Conservation (phyloP, 2,329 filamentous ascomycete genomes). For the Fusarium abutilonis region DNA sequence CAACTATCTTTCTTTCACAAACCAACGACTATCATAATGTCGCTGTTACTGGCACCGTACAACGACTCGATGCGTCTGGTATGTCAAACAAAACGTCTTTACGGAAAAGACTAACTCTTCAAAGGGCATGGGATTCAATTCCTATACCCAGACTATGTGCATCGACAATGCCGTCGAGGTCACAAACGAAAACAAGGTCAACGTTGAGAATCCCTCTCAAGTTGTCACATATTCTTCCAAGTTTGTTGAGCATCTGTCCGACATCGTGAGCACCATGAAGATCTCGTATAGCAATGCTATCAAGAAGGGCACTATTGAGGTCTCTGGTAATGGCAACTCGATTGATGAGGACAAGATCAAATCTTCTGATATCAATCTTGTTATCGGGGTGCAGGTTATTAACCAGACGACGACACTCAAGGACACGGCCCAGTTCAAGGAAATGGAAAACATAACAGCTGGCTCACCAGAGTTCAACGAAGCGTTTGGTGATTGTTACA, state of each 20-base stretch:
- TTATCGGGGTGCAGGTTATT: constrained; percentile 17
- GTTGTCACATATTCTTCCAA: not conserved
- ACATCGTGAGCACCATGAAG: constrained; percentile 6
- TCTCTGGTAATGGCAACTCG: not conserved
- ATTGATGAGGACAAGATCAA: constrained; percentile 18
- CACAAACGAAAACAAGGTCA: not conserved
- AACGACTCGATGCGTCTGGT: constrained; percentile 22
- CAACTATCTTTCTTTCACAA: no score
- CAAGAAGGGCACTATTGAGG: constrained; percentile 2
- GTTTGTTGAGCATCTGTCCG: not conserved
- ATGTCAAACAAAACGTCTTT: not conserved
- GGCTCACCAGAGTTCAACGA: not conserved
- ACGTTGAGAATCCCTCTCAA: not conserved
- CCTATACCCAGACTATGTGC: not conserved
- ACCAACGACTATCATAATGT: not conserved
- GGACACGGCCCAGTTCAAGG: not conserved
- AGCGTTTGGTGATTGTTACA: constrained; percentile 11
- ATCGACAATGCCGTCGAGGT: constrained; percentile 1
- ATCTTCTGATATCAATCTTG: constrained; percentile 13
- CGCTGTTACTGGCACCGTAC: constrained; percentile 13
- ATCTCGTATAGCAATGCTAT: constrained; percentile 7
- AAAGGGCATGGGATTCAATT: constrained; percentile 3
- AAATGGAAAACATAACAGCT: not conserved
- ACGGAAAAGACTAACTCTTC: not conserved
- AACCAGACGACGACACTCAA: constrained; percentile 8